phyloP scores from a whole-genome alignment of 352 stramenopile species.

The Phytophthora sp. region DNA sequence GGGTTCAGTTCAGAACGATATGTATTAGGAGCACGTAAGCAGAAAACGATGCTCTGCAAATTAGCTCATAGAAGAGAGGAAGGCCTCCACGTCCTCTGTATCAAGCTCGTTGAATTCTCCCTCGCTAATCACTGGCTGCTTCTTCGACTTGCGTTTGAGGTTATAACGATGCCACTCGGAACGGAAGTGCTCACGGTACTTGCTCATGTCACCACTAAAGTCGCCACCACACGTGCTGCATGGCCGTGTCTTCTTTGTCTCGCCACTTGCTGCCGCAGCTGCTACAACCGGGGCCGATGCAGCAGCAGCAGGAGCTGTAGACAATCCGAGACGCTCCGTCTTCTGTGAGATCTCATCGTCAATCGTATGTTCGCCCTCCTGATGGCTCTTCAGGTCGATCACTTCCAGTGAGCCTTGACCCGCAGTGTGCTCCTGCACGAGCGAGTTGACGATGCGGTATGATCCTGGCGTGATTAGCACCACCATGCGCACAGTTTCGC shows the following conservation, averaged over 20 bases:
- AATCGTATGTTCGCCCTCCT: conserved; percentile 92
- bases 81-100: conserved; percentile 59
- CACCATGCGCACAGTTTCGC: conserved; percentile 63
- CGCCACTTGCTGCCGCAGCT: conserved; percentile 2
- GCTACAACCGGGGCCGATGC: conserved; percentile 12
- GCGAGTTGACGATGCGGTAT: conserved; percentile 77
- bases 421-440: conserved; percentile 67
- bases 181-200: conserved; percentile 95
- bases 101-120: conserved; percentile 64
- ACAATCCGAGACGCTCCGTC: conserved; percentile 70
- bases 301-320: conserved; percentile 24
- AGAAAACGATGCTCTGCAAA: conserved; percentile 21
- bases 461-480: conserved; percentile 78
- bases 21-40: conserved; percentile 28
- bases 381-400: conserved; percentile 92
- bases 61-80: conserved; percentile 76
- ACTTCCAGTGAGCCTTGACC: conserved; percentile 88
- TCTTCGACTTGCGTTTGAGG: conserved; percentile 95
- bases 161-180: conserved; percentile 98
- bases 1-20: conserved; percentile 3
- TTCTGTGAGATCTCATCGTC: conserved; percentile 92
- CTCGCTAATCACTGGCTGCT: conserved; percentile 74
- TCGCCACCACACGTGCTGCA: conserved; percentile 94
- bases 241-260: conserved; percentile 59
- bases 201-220: conserved; percentile 84